Evolutionary conservation across 768 basidiomycete species (phyloP), one percentile per base, ranked within the genome.

Genomic region (Favolaschia claudopus): DNA sequence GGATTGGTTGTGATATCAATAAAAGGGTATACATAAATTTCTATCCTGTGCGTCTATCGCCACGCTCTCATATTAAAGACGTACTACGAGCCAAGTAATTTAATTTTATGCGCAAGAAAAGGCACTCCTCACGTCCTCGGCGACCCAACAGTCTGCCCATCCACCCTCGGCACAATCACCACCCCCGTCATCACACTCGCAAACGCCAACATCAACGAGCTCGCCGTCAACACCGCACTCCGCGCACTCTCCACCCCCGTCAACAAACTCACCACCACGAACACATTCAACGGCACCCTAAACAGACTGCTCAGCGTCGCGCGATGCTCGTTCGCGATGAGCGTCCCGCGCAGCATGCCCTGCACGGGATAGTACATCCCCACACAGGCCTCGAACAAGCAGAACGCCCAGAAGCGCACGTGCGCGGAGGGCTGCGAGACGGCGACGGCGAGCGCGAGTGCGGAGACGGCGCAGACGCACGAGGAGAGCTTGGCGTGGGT

Each of bases 311-410:
- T 64, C 60, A 91, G 89, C 49, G 90, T 91, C 1, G 90, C 89
- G 15, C 89, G 82, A 64, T 91, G 84, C 67, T 90, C 89, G 57
- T 91, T 86, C 1, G 86, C 77, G 13, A 91, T 86, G 50, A 91
- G 70, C 1, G 80, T 78, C 22, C 89, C 88, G 36, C 87, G 80
- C 20, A 91, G 73, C 81, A 89, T 91, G 27, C 89, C 89, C 56
- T 91, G 89, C 28, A 90, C 83, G 22, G 89, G 89, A 66, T 91
- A 91, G 67, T 91, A 91, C 85, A 89, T 83, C 42, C 89, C 89
- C 7, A 91, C 90, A 68, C 88, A 91, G 15, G 83, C 87, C 70
- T 92, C 89, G 60, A 91, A 92, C 14, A 81, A 74, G 63, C 90
- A 91, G 66, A 92, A 92, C 14, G 88, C 83, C 82, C 83, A 89